Conservation (phyloP, 1,284 basidiomycete genomes). For the Singerocomus inundabilis region DNA sequence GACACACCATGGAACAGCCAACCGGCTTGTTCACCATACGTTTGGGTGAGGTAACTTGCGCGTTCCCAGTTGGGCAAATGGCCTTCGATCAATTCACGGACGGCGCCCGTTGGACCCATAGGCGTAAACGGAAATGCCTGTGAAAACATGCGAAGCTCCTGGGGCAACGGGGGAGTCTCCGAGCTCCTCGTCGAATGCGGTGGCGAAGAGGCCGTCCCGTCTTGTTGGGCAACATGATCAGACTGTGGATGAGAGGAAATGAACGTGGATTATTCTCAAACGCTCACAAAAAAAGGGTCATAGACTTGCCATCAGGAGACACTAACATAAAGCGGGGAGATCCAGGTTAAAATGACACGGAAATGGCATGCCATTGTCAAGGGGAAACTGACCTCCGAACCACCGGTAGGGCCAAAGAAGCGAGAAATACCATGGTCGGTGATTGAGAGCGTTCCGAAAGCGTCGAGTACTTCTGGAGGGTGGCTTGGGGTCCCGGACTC, state of each 20-base stretch:
- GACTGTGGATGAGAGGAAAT: constrained; percentile 27
- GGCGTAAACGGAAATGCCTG: constrained; percentile 65
- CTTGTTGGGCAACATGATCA: constrained; percentile 20
- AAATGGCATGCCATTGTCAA: constrained; percentile 2
- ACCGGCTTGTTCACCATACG: constrained; percentile 54
- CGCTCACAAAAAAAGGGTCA: constrained; percentile 3
- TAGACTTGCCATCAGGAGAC: constrained; percentile 33
- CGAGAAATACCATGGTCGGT: constrained; percentile 57
- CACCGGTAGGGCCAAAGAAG: constrained; percentile 65
- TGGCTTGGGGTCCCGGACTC: constrained; percentile 24
- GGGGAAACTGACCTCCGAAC: constrained; percentile 50
- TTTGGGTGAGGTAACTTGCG: constrained; percentile 46
- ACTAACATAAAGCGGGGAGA: constrained; percentile 22
- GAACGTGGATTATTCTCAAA: constrained; percentile 13
- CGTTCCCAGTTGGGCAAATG: constrained; percentile 51
- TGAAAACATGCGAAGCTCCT: constrained; percentile 53
- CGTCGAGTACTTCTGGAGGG: constrained; percentile 45
- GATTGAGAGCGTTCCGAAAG: constrained; percentile 62
- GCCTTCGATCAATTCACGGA: constrained; percentile 48
- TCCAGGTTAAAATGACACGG: constrained; percentile 8
- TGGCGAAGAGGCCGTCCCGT: constrained; percentile 22
- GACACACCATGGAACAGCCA: constrained; percentile 59
- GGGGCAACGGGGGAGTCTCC: constrained; percentile 35
- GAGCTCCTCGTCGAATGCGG: constrained; percentile 37
- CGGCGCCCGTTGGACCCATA: constrained; percentile 45